Conservation (phyloP, 805 yeast genomes). For the Candida coquimbonensis region DNA sequence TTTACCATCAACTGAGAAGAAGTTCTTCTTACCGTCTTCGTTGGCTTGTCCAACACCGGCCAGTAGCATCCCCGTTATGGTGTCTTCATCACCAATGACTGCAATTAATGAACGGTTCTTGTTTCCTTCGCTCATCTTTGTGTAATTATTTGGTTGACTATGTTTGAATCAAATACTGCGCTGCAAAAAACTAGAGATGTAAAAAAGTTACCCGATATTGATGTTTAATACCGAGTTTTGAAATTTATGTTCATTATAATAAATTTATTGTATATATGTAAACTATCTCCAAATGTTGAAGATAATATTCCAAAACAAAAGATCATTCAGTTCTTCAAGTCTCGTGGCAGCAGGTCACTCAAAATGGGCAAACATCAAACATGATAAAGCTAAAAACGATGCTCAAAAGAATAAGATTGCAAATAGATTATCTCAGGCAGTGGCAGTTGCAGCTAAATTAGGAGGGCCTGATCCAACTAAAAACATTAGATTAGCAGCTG, state of each 20-base stretch:
- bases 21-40: slow-evolving; percentile 61
- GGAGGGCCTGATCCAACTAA: slow-evolving; percentile 61
- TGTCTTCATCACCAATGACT: slow-evolving; percentile 95
- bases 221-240: background rate
- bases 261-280: no score
- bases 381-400: slow-evolving; percentile 90
- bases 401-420: slow-evolving; percentile 64
- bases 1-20: slow-evolving; percentile 68
- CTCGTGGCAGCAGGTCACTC: slow-evolving; percentile 58
- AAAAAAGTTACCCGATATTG: background rate
- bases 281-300: background rate
- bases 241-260: background rate
- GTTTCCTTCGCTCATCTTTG: slow-evolving; percentile 29
- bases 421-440: slow-evolving; percentile 63
- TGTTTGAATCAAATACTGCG: background rate
- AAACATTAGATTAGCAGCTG: slow-evolving; percentile 58
- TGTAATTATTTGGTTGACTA: no score
- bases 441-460: slow-evolving; percentile 65
- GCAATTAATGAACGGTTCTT: slow-evolving; percentile 79
- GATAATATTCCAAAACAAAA: background rate
- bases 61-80: slow-evolving; percentile 89
- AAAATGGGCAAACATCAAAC: slow-evolving; percentile 93
- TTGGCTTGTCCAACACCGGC: slow-evolving; percentile 92
- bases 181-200: background rate
- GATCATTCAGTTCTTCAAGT: background rate